A percentile compares a stretch with the other conserved stretches of the same genome.
phyloP scores from a whole-genome alignment of 805 yeast genomes.

The Cyberlindnera maclurae region DNA sequence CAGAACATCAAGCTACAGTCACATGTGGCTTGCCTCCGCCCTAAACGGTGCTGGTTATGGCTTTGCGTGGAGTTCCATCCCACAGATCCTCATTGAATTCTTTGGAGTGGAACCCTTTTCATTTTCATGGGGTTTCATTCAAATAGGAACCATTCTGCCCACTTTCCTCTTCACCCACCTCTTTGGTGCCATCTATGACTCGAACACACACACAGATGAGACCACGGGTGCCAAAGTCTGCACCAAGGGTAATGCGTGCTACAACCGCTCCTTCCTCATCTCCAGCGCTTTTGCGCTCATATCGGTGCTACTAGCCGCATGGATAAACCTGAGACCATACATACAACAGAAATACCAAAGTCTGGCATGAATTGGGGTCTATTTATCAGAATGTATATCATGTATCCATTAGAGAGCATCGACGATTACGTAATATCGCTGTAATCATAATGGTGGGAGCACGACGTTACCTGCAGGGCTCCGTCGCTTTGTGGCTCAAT shows the following conservation, averaged over 20 bases:
- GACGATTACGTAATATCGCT: too few species aligned
- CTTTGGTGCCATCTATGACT: conserved; percentile 61
- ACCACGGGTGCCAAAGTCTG: conserved; percentile 15
- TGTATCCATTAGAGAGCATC: too few species aligned
- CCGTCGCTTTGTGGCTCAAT: too few species aligned
- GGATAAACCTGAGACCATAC: conserved; percentile 14
- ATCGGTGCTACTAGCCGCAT: conserved; percentile 8
- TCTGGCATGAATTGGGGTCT: background rate
- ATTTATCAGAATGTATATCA: background rate
- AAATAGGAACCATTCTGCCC: conserved; percentile 58
- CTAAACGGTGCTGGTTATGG: conserved; percentile 69
- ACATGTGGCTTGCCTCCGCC: conserved; percentile 45
- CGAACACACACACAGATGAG: conserved; percentile 23
- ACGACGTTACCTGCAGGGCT: too few species aligned
- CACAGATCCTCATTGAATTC: conserved; percentile 67
- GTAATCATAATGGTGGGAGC: too few species aligned
- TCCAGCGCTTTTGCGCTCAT: conserved; percentile 27
- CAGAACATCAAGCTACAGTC: conserved; percentile 25
- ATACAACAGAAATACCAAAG: conserved; percentile 2
- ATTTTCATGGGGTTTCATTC: conserved; percentile 67
- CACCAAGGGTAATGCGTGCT: conserved; percentile 24
- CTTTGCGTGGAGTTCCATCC: conserved; percentile 61
- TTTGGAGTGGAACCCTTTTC: conserved; percentile 66
- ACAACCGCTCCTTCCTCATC: conserved; percentile 34
- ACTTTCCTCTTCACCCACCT: conserved; percentile 52